These are phyloP conservation scores for Penicillium crystallinum DNA, from an alignment of 495 filamentous ascomycete genomes.

Conservation along the genomic window DNA sequence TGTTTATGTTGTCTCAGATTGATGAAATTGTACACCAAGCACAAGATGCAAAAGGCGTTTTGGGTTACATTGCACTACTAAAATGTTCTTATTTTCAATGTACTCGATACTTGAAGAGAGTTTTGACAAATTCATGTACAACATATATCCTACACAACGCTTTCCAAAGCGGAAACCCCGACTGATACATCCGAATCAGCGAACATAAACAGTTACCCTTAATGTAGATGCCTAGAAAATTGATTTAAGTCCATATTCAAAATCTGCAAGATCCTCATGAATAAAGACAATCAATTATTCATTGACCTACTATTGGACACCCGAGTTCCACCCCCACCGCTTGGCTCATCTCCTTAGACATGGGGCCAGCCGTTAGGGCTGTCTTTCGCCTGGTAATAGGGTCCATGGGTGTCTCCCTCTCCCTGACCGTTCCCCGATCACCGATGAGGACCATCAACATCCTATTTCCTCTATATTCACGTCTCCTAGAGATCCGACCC, in stretches of 20 bases:
- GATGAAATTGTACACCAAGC: not conserved
- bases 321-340: not conserved
- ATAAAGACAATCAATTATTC: not conserved
- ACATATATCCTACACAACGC: too few species aligned
- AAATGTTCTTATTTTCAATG: not conserved
- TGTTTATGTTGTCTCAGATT: not conserved
- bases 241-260: too few species aligned
- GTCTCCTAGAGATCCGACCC: not conserved
- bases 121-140: too few species aligned
- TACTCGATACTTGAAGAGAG: too few species aligned
- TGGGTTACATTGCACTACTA: not conserved
- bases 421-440: not conserved
- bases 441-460: not conserved
- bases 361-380: constrained; percentile 3
- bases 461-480: not conserved
- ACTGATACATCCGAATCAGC: too few species aligned
- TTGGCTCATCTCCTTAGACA: not conserved
- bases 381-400: not conserved
- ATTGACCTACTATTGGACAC: not conserved
- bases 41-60: not conserved
- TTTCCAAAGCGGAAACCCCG: too few species aligned
- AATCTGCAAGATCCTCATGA: too few species aligned
- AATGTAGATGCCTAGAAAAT: too few species aligned
- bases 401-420: not conserved
- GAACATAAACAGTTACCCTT: too few species aligned